Conservation (phyloP, 2,329 filamentous ascomycete species). For the Aspergillus persii region DNA sequence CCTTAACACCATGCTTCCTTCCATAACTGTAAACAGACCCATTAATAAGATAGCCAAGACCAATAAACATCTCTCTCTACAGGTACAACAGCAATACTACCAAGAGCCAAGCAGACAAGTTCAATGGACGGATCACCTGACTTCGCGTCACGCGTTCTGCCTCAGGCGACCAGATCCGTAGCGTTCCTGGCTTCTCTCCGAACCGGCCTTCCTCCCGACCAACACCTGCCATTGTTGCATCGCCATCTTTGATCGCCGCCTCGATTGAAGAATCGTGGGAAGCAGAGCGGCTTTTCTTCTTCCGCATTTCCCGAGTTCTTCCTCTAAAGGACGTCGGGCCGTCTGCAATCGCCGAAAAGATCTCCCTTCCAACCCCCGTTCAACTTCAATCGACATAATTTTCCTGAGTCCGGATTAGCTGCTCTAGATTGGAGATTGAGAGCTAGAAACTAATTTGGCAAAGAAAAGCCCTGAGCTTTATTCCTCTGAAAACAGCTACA, state of each 20-base stretch:
- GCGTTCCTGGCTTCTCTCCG: slow-evolving; percentile 1
- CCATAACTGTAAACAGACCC: too few species aligned
- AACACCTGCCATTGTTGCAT: background rate
- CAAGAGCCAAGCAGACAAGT: background rate
- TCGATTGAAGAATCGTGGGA: background rate
- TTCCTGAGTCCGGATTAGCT: background rate
- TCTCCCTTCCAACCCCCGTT: background rate
- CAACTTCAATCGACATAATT: background rate
- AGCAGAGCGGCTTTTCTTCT: too few species aligned
- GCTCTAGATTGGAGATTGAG: background rate
- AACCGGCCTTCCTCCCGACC: slow-evolving; percentile 19
- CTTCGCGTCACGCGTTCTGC: slow-evolving; percentile 31
- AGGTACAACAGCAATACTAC: background rate
- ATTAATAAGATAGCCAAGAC: background rate
- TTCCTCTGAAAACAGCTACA: background rate
- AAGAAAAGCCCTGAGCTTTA: background rate
- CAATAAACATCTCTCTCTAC: background rate
- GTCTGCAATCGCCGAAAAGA: background rate
- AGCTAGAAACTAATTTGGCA: background rate
- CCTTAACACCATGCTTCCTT: too few species aligned
- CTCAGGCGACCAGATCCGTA: slow-evolving; percentile 25
- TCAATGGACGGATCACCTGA: slow-evolving; percentile 24
- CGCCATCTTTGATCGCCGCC: background rate
- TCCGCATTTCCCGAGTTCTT: background rate
- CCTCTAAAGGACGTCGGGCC: background rate